Base-by-base conservation (phyloP, 108 stramenopile genomes). In the Cyclotella distinguenda region DNA sequence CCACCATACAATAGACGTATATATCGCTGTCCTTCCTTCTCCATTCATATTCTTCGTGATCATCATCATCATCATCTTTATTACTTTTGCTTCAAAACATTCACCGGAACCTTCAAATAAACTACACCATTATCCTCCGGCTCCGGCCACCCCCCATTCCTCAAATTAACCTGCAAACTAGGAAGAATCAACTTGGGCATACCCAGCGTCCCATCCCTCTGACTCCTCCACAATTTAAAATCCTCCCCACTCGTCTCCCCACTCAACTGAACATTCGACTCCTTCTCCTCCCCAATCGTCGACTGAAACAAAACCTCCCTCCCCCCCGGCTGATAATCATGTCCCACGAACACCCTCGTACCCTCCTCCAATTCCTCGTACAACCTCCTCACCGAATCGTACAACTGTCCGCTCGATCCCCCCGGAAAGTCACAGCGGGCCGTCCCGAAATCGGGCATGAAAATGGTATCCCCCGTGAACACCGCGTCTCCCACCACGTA, bases 161-260 rank as follows among this genome's bases (percentile, higher is more conserved):
- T 66, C 73, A 79, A 74, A 70, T 79, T 79, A n/a, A 79, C 78
- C 60, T 79, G 78, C 64, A 79, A 64, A 36, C 60, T 36, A 12
- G 78, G 78, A 18, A 79, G 18, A 31, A 79, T 60, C 40, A 79
- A 45, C 52, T 69, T 79, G 26, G 78, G 78, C 73, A 74, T 74
- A 11, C 59, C 72, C 58, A 79, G 45, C 32, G 40, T 18, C 10
- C 45, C 51, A 59, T 79, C 78, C 45, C 78, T 47, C 42, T 66
- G 59, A 35, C 51, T 79, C 61, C 78, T 68, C 73, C 69, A 72
- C 0, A 19, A 13, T 11, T 31, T 53, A 72, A 80, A 80, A 30
- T 69, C 79, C 11, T 62, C 74, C 40, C 45, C 50, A 11, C 67
- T 52, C 45, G 71, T 72, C 6, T 56, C 61, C 15, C n/a, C 65